These are phyloP conservation scores for Sclerotinia glacialis DNA, from an alignment of 2,329 filamentous ascomycete species.

Conservation along the genomic window DNA sequence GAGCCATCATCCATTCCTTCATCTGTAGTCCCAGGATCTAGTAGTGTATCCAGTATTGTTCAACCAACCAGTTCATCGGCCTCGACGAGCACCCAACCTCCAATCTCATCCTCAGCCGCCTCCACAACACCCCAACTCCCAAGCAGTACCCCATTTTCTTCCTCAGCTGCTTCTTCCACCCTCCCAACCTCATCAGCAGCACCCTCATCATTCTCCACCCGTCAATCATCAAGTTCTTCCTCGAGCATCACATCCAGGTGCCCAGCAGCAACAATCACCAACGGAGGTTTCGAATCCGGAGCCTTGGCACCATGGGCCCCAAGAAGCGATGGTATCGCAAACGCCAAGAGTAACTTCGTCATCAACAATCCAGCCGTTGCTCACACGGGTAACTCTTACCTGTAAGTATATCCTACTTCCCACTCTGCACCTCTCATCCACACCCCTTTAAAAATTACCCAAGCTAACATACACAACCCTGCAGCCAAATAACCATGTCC, in stretches of 20 bases:
- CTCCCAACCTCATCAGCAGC: not conserved
- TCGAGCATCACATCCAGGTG: conserved; percentile 14
- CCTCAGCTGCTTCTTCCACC: not conserved
- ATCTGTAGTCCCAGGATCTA: not conserved
- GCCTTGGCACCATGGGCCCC: conserved; percentile 13
- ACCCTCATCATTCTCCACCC: conserved; percentile 5
- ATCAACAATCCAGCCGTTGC: conserved; percentile 11
- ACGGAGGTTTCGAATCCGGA: conserved; percentile 18
- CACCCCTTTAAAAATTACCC: no score
- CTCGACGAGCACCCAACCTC: not conserved
- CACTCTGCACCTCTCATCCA: not conserved
- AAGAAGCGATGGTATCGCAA: conserved; percentile 1
- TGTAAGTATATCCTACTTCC: not conserved
- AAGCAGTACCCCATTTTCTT: conserved; percentile 5
- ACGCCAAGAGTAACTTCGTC: conserved; percentile 12
- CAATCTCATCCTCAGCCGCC: not conserved
- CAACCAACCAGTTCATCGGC: not conserved
- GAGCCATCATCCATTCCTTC: not conserved
- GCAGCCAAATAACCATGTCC: conserved; percentile 16
- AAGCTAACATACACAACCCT: not conserved
- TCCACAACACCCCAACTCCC: not conserved
- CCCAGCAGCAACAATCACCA: conserved; percentile 13
- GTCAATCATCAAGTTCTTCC: conserved; percentile 1
- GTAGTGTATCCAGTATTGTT: not conserved
- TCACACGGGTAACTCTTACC: conserved; percentile 4